Evolutionary conservation across 371 early-diverging fungal species (phyloP).

Genomic region (Mortierella sp.): DNA sequence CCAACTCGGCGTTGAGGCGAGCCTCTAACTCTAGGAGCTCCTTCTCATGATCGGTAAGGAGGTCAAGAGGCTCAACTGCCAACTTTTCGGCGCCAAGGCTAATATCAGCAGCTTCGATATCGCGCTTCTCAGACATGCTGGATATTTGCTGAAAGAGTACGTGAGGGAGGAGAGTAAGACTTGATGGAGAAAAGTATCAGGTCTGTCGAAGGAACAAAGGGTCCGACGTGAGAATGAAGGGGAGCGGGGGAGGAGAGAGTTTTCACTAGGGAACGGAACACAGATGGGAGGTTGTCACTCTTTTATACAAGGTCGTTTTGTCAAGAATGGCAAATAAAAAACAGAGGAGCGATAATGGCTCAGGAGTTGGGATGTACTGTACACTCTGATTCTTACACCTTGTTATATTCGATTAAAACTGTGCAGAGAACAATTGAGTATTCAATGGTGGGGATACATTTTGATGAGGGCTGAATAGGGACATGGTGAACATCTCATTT

Average conservation of each 20-base stretch:
- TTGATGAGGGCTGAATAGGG: no score
- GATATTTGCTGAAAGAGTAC: background rate
- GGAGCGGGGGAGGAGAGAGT: conserved; percentile 11
- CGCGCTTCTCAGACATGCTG: conserved; percentile 26
- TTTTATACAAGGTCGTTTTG: conserved; percentile 5
- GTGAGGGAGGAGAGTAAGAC: background rate
- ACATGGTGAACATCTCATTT: no score
- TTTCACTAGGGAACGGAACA: conserved; percentile 22
- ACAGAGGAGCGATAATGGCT: no score
- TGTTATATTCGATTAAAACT: background rate
- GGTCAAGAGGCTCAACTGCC: conserved; percentile 9
- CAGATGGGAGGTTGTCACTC: conserved; percentile 3
- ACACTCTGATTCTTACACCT: no score
- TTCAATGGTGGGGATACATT: background rate
- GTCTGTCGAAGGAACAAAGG: background rate
- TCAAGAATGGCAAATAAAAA: background rate
- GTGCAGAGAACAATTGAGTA: background rate
- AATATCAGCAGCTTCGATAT: conserved; percentile 15
- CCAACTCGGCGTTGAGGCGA: conserved; percentile 54
- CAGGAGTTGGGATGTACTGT: no score
- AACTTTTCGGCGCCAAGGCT: conserved; percentile 8
- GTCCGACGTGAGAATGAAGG: background rate
- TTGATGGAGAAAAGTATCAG: background rate
- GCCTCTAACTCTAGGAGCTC: conserved; percentile 53
- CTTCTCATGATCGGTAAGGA: conserved; percentile 49